phyloP scores from a whole-genome alignment of 2,329 filamentous ascomycete species.

The Tolypocladium album region DNA sequence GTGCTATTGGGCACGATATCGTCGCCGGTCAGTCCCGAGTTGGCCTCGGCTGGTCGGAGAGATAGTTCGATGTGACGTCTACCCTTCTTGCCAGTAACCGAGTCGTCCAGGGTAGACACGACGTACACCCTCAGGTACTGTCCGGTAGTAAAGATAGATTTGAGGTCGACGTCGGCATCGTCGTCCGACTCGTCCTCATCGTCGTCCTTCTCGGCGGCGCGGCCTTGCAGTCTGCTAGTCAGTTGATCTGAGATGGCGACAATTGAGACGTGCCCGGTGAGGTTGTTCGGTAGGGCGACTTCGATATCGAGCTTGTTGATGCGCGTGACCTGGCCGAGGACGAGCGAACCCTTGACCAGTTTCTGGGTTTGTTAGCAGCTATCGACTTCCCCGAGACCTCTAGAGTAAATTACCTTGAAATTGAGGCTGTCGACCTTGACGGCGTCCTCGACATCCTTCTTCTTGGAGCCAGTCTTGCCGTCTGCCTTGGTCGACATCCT shows the following conservation, averaged over 20 bases:
- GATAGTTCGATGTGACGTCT: constrained; percentile 84
- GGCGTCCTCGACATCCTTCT: constrained; percentile 33
- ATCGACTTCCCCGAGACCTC: background rate
- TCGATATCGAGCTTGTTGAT: constrained; percentile 73
- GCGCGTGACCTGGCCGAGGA: constrained; percentile 76
- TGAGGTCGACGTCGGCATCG: constrained; percentile 57
- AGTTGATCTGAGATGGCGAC: constrained; percentile 81
- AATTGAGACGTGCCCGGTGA: constrained; percentile 79
- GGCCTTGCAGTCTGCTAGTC: constrained; percentile 64
- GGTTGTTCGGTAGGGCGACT: constrained; percentile 82
- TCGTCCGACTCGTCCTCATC: constrained; percentile 32
- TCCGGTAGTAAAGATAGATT: constrained; percentile 66
- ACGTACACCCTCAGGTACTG: constrained; percentile 85
- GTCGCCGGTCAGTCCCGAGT: constrained; percentile 60
- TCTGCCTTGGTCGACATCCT: constrained; percentile 42
- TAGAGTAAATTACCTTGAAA: constrained; percentile 57
- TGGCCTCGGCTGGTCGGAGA: constrained; percentile 67
- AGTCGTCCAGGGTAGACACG: constrained; percentile 62
- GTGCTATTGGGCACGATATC: constrained; percentile 67
- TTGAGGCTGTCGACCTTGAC: constrained; percentile 79
- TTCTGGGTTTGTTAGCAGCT: constrained; percentile 41
- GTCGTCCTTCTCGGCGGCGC: constrained; percentile 43
- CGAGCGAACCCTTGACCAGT: constrained; percentile 71
- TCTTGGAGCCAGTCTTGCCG: constrained; percentile 40
- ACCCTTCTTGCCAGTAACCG: constrained; percentile 51